Evolutionary conservation across 495 filamentous ascomycete species (phyloP), one percentile per base, ranked within the genome.

Genomic region (Talaromyces stipitatus): DNA sequence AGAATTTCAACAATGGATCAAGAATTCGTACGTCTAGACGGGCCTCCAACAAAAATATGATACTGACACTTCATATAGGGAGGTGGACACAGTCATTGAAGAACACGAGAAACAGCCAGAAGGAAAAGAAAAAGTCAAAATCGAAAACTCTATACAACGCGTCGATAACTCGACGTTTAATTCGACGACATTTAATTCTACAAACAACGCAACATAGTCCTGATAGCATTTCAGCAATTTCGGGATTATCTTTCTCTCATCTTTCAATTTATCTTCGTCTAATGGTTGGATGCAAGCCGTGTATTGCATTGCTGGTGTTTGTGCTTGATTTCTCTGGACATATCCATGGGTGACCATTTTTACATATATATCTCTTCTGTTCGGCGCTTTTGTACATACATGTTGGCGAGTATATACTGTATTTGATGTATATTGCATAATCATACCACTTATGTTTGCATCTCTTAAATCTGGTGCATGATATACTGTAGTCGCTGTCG

Each of bases 1-100:
- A 22, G 38, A 55, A 28, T 8, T 26, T 10, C 54, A 55, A 20
- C 33, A 10, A 24, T 55, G 54, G 54, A 18, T 55, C 54, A 46
- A 55, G 36, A 41, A 14, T 45, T 11, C 16, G 54, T 46, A 46
- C 26, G 36, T 41, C 22, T 12, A 18, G 12, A 7, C 20, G 24
- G 16, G 16, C 18, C 38, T 22, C 18, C 5, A 2, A 16, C 9
- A 4, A 10, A 2, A 32, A 10, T 10, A 4, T 11, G 30, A 32
- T 4, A 10, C 36, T 41, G 8, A 41, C 36, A 2, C n/a, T 41
- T 3, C 3, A 20, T 8, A n/a, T 41, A 41, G 36, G 36, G 36
- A 41, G 8, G 36, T 41, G 6, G 36, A 41, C 7, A 41, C 16
- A 20, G 36, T 41, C 5, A 16, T 16, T 16, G 36, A 41, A 20